phyloP scores from a whole-genome alignment of 2,329 filamentous ascomycete species.

The Fusarium continuum region DNA sequence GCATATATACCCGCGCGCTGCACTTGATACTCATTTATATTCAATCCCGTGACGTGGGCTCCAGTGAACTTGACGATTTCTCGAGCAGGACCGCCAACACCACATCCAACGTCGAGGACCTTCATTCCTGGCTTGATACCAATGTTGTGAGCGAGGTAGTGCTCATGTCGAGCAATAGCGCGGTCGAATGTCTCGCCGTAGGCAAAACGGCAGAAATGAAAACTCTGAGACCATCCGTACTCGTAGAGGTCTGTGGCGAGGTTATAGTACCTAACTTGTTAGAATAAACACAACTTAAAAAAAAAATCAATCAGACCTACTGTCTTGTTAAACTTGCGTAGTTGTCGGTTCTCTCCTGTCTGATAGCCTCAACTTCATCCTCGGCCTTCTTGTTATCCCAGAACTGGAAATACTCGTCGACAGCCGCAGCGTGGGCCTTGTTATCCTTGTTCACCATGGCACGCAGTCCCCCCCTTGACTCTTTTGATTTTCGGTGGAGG shows the following conservation, averaged over 20 bases:
- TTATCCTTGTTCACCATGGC: slow-evolving; percentile 83
- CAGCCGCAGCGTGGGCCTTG: slow-evolving; percentile 75
- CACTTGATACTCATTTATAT: slow-evolving; percentile 99
- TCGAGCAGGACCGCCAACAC: slow-evolving; percentile 91
- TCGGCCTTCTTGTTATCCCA: slow-evolving; percentile 82
- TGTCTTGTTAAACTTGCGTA: slow-evolving; percentile 90
- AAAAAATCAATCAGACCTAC: slow-evolving; percentile 59
- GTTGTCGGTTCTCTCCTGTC: slow-evolving; percentile 76
- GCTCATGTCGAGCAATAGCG: slow-evolving; percentile 92
- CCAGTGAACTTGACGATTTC: slow-evolving; percentile 94
- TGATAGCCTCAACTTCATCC: slow-evolving; percentile 76
- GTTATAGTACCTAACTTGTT: slow-evolving; percentile 79
- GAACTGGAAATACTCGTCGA: slow-evolving; percentile 90
- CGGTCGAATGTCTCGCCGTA: slow-evolving; percentile 84
- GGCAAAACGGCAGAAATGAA: slow-evolving; percentile 95
- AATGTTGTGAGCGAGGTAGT: slow-evolving; percentile 90
- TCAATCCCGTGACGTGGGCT: slow-evolving; percentile 84
- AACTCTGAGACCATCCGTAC: slow-evolving; percentile 91
- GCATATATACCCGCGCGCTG: slow-evolving; percentile 85
- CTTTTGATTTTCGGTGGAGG: slow-evolving; percentile 75
- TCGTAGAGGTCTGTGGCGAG: slow-evolving; percentile 92
- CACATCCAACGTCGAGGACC: slow-evolving; percentile 94
- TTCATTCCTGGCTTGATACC: slow-evolving; percentile 81
- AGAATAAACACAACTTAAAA: neutral
- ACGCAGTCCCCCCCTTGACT: slow-evolving; percentile 73